Conservation (phyloP, 2,329 filamentous ascomycete species). For the Calonectria pseudoreteaudii region DNA sequence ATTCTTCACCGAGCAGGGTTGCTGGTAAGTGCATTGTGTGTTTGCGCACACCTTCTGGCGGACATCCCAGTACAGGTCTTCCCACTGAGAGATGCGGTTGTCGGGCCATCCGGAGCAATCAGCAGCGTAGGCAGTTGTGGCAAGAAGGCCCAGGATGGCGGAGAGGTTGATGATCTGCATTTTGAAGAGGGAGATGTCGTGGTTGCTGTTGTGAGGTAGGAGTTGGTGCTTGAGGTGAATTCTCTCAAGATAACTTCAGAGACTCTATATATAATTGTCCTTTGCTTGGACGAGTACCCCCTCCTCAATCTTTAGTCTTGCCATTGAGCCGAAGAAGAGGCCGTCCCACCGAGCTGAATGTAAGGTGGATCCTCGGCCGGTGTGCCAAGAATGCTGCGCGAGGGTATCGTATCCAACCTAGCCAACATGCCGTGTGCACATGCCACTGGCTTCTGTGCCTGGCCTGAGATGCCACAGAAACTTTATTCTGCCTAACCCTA, state of each 20-base stretch:
- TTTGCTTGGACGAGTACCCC: neutral
- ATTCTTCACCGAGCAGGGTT: conserved; percentile 14
- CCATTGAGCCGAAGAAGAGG: neutral
- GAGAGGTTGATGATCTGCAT: conserved; percentile 29
- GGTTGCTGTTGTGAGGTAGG: neutral
- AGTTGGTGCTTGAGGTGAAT: neutral
- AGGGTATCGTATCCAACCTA: neutral
- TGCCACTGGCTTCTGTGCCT: neutral
- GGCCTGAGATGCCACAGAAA: neutral
- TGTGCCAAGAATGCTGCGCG: neutral
- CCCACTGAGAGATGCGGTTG: neutral
- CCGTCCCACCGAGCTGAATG: neutral
- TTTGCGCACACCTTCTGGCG: conserved; percentile 30
- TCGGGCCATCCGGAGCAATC: conserved; percentile 23
- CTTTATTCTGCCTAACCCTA: too few relatives aligned
- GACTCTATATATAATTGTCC: neutral
- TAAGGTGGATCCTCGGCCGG: neutral
- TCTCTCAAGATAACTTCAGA: neutral
- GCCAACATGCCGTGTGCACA: neutral
- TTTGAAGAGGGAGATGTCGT: neutral
- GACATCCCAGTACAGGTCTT: conserved; percentile 26
- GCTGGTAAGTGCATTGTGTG: conserved; percentile 23
- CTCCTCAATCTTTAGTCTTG: neutral
- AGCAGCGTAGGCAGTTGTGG: conserved; percentile 15
- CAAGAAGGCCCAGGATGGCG: conserved; percentile 1